A percentile compares a stretch with the other conserved stretches of the same genome.
phyloP scores from a whole-genome alignment of 83 land plant species.

The Picea engelmannii region DNA sequence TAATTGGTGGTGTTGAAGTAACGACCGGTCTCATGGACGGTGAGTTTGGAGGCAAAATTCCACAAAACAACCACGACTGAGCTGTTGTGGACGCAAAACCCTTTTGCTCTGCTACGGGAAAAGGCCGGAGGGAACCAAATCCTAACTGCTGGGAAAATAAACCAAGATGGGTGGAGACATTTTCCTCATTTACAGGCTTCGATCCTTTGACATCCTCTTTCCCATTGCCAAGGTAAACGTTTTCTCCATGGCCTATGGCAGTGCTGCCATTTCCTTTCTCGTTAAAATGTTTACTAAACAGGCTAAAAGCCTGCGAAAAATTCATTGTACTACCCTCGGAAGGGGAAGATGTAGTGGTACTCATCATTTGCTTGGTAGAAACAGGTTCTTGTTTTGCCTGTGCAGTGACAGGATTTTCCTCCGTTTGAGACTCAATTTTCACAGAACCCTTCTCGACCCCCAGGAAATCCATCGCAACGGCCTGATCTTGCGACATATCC shows the following conservation, averaged over 20 bases:
- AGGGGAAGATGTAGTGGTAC: too few species aligned
- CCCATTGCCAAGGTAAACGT: background rate
- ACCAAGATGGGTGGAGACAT: background rate
- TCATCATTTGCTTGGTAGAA: background rate
- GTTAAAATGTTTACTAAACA: background rate
- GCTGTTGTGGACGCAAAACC: background rate
- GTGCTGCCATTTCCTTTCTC: background rate
- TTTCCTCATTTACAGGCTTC: background rate
- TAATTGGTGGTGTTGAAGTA: background rate
- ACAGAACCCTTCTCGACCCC: background rate
- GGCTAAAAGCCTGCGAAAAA: background rate
- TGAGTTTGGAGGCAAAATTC: background rate
- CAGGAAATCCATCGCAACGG: constrained; percentile 12
- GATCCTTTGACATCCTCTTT: constrained; percentile 5
- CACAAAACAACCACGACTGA: background rate
- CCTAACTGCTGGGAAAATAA: background rate
- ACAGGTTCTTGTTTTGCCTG: background rate
- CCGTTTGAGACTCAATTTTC: background rate
- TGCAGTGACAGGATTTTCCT: too few species aligned
- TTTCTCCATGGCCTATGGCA: background rate
- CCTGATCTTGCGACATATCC: constrained; percentile 4
- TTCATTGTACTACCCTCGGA: background rate
- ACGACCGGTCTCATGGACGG: background rate
- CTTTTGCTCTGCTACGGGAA: background rate
- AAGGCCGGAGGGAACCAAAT: background rate